A percentile compares a stretch with the other conserved stretches of the same genome.
phyloP scores from a whole-genome alignment of 257 asterid species.

The Solanum sitiens region DNA sequence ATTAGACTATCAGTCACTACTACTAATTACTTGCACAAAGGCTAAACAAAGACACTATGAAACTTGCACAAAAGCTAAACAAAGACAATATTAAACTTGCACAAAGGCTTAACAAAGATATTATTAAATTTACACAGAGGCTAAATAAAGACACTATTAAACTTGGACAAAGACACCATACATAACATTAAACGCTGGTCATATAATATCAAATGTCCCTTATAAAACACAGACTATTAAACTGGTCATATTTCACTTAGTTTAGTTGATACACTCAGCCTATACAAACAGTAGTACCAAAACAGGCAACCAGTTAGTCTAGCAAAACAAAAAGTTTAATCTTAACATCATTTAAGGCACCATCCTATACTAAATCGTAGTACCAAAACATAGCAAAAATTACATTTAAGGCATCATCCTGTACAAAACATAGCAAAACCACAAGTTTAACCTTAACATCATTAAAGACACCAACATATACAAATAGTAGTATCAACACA shows the following conservation, averaged over 20 bases:
- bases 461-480: not conserved
- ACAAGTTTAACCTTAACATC: not conserved
- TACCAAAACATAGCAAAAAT: too few relatives aligned
- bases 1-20: too few relatives aligned
- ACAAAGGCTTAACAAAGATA: not conserved
- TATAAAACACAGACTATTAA: not conserved
- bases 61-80: not conserved
- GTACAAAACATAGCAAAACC: not conserved
- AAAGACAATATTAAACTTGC: not conserved
- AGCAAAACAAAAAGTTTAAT: not conserved
- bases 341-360: not conserved
- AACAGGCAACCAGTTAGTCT: not conserved
- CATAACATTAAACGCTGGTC: not conserved
- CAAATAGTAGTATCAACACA: not conserved
- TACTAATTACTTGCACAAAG: too few relatives aligned
- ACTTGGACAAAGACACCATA: not conserved
- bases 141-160: not conserved
- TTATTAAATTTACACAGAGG: not conserved
- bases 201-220: not conserved
- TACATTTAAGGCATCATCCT: too few relatives aligned
- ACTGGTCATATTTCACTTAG: not conserved
- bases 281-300: not conserved
- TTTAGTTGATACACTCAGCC: not conserved
- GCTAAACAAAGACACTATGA: too few relatives aligned
- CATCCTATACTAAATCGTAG: not conserved